phyloP scores from a whole-genome alignment of 2,329 filamentous ascomycete species.

The Diaporthe citrichinensis region DNA sequence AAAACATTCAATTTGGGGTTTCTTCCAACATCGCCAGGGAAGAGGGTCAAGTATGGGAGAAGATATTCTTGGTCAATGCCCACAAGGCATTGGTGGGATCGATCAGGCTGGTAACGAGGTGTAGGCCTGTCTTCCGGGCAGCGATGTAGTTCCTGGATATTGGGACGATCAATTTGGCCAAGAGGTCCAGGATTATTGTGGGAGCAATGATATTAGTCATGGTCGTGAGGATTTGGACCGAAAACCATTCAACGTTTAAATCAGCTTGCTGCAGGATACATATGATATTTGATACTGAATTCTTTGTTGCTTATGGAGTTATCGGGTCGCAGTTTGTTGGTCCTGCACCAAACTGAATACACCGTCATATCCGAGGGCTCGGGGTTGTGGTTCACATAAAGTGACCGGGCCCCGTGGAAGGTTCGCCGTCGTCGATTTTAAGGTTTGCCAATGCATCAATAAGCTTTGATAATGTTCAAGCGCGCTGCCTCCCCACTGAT shows the following conservation, averaged over 20 bases:
- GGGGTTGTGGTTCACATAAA: neutral
- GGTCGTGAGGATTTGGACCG: neutral
- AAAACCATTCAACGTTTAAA: neutral
- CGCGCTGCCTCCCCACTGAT: neutral
- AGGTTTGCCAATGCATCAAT: conserved; percentile 22
- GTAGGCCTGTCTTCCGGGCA: neutral
- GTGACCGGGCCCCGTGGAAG: neutral
- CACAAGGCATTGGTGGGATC: neutral
- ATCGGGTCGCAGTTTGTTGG: neutral
- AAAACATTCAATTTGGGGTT: neutral
- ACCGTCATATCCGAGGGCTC: neutral
- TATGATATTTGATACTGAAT: neutral
- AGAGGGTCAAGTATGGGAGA: neutral
- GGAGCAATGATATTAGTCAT: neutral
- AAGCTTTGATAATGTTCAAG: conserved; percentile 8
- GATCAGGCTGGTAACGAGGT: neutral
- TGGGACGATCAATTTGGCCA: neutral
- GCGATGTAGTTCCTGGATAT: neutral
- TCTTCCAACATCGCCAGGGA: neutral
- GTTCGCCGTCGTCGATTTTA: neutral
- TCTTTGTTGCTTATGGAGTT: neutral
- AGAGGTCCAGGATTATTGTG: neutral
- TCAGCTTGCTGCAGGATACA: neutral
- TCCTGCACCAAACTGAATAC: too few species aligned
- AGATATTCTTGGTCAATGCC: neutral